phyloP scores from a whole-genome alignment of 495 filamentous ascomycete species.

The Tetracladium marchalianum region DNA sequence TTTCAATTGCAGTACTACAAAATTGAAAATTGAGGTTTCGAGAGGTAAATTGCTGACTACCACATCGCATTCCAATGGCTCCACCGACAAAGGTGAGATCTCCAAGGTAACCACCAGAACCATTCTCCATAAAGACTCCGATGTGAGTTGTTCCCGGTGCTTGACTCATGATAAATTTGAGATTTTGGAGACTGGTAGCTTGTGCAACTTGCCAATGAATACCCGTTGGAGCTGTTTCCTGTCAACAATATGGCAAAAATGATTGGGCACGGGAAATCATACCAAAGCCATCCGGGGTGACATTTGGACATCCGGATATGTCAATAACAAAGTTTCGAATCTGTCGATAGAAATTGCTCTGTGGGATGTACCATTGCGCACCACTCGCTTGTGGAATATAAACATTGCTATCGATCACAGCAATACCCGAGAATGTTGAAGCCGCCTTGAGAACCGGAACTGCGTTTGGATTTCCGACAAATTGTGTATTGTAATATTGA shows the following conservation, averaged over 20 bases:
- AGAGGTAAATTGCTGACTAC: slow-evolving; percentile 43
- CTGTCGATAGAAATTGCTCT: slow-evolving; percentile 31
- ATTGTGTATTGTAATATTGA: slow-evolving; percentile 55
- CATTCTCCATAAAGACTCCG: slow-evolving; percentile 29
- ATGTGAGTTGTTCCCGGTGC: slow-evolving; percentile 30
- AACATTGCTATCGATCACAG: slow-evolving; percentile 24
- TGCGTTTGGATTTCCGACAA: slow-evolving; percentile 44
- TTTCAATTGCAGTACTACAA: slow-evolving; percentile 29
- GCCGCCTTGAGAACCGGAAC: slow-evolving; percentile 34
- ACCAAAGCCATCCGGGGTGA: slow-evolving; percentile 17
- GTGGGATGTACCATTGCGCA: slow-evolving; percentile 20
- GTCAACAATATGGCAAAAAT: slow-evolving; percentile 32
- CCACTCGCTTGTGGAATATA: slow-evolving; percentile 25
- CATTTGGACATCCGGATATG: slow-evolving; percentile 23
- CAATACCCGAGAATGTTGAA: slow-evolving; percentile 24
- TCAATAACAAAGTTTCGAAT: slow-evolving; percentile 34
- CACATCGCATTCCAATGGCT: slow-evolving; percentile 34
- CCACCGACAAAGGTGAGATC: slow-evolving; percentile 33
- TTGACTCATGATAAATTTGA: slow-evolving; percentile 46
- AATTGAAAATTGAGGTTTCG: slow-evolving; percentile 35
- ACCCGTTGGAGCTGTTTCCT: too few species aligned
- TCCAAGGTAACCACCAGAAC: slow-evolving; percentile 33
- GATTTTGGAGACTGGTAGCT: slow-evolving; percentile 53
- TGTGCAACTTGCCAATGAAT: slow-evolving; percentile 60
- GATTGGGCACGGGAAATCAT: slow-evolving; percentile 12